Evolutionary conservation across 2,329 filamentous ascomycete species (phyloP).

Genomic region (Aspergillus persii): DNA sequence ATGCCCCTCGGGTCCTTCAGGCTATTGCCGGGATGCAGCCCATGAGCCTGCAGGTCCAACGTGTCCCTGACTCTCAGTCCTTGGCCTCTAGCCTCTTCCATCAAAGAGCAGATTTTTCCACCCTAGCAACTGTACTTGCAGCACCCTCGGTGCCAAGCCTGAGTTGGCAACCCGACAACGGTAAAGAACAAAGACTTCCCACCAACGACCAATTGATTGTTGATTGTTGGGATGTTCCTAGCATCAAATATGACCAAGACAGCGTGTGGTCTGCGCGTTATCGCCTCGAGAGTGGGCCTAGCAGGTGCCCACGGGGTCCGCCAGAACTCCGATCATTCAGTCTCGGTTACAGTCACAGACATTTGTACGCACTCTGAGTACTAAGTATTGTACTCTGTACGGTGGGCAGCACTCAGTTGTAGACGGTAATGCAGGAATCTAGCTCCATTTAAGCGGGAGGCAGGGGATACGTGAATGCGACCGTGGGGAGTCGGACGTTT

Average conservation of each 20-base stretch:
- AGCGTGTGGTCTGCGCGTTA: conserved; percentile 6
- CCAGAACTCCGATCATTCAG: neutral
- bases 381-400: neutral
- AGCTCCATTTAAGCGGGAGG: neutral
- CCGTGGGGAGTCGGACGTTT: neutral
- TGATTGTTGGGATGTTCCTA: neutral
- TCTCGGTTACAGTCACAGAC: neutral
- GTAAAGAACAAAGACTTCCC: neutral
- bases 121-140: too few species aligned
- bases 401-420: neutral
- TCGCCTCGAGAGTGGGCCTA: neutral
- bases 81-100: too few species aligned
- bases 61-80: neutral
- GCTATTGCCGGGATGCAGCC: too few species aligned
- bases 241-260: neutral
- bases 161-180: neutral
- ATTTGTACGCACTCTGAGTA: neutral
- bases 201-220: neutral
- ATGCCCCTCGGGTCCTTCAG: neutral
- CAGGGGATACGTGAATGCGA: neutral
- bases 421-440: neutral
- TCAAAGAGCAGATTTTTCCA: too few species aligned
- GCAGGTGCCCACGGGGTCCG: neutral
- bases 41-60: neutral
- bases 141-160: neutral